Conservation (phyloP, 1,284 basidiomycete species). For the Marasmius oreades region DNA sequence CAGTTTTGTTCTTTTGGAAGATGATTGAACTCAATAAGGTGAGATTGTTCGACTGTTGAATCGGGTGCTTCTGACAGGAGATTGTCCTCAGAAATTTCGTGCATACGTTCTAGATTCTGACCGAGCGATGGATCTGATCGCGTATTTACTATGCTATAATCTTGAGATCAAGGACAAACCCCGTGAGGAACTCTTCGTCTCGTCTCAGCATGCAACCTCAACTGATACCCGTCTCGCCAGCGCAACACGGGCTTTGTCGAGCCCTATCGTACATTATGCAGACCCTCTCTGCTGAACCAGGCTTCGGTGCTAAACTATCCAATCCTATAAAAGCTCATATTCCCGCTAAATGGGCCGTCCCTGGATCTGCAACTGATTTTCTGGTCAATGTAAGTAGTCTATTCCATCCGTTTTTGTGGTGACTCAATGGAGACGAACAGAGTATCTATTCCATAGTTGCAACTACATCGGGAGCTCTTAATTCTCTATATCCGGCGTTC, state of each 20-base stretch:
- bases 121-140: conserved; percentile 71
- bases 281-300: conserved; percentile 79
- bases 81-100: conserved; percentile 71
- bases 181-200: conserved; percentile 44
- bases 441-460: conserved; percentile 87
- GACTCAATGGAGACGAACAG: conserved; percentile 35
- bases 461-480: conserved; percentile 79
- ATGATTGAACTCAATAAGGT: conserved; percentile 90
- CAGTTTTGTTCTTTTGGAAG: conserved; percentile 88
- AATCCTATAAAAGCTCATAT: conserved; percentile 60
- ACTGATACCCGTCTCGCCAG: conserved; percentile 34
- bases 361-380: conserved; percentile 82
- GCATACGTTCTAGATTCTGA: conserved; percentile 78
- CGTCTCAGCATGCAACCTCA: conserved; percentile 12
- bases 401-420: conserved; percentile 1
- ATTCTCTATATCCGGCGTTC: conserved; percentile 86
- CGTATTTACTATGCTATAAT: conserved; percentile 74
- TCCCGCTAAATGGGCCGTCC: conserved; percentile 70
- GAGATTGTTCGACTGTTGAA: conserved; percentile 10
- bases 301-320: conserved; percentile 69
- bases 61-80: conserved; percentile 2
- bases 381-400: conserved; percentile 71
- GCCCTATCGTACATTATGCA: conserved; percentile 91
- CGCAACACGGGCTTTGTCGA: conserved; percentile 88
- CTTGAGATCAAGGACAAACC: conserved; percentile 90